These are phyloP conservation scores for Mortierella alpina DNA, from an alignment of 192 early-diverging fungal species.

Conservation along the genomic window DNA sequence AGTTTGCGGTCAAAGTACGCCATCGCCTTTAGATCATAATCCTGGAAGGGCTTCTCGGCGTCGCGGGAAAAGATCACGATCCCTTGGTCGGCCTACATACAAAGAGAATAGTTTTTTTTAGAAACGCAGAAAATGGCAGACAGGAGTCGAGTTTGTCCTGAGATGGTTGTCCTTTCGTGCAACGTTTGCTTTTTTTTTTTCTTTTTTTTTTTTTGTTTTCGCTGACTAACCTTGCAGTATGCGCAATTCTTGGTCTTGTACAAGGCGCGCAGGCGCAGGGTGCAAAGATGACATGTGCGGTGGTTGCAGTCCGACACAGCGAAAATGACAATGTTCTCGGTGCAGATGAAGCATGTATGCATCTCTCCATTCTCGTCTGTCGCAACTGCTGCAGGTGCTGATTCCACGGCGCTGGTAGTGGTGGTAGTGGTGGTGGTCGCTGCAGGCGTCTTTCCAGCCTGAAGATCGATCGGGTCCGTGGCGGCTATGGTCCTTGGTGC, in stretches of 20 bases:
- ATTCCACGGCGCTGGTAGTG: background rate
- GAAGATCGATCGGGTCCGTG: constrained; percentile 45
- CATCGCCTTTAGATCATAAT: constrained; percentile 62
- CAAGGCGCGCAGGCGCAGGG: constrained; percentile 87
- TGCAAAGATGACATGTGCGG: constrained; percentile 92
- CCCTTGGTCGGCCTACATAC: constrained; percentile 76
- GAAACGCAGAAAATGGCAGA: background rate
- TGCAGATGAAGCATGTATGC: constrained; percentile 89
- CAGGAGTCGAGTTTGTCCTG: constrained; percentile 12
- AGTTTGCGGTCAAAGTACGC: constrained; percentile 74
- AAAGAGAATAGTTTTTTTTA: background rate
- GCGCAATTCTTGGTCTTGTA: constrained; percentile 90
- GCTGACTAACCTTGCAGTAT: constrained; percentile 83
- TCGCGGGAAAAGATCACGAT: constrained; percentile 82
- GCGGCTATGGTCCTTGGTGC: constrained; percentile 36
- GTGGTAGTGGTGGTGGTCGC: background rate
- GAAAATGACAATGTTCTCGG: constrained; percentile 81
- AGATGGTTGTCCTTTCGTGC: background rate
- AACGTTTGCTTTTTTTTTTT: background rate
- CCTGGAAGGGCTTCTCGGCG: constrained; percentile 63
- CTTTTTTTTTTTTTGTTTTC: background rate
- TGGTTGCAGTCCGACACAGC: constrained; percentile 93
- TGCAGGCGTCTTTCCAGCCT: constrained; percentile 2
- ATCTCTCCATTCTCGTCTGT: constrained; percentile 51
- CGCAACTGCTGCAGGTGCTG: background rate